Percentiles rank a stretch among this genome's conserved stretches.
phyloP scores from a whole-genome alignment of 441 rosid species.

The Pelargonium exstipulatum region DNA sequence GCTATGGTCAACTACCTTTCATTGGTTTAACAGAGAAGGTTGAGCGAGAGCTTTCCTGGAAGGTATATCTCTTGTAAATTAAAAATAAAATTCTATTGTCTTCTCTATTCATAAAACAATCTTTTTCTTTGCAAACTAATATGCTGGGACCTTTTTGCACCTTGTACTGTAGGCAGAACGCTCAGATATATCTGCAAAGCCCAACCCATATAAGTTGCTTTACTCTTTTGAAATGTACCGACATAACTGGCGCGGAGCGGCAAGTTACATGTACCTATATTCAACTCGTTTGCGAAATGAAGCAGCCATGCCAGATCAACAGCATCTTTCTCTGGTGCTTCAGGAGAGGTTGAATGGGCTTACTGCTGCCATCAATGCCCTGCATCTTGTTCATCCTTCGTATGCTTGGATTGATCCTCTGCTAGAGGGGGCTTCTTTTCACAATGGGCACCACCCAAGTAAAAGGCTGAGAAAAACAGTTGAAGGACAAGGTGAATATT shows the following conservation, averaged over 20 bases:
- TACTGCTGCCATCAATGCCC: constrained; percentile 85
- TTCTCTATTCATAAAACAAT: constrained; percentile 13
- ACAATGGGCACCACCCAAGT: constrained; percentile 46
- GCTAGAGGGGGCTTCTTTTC: constrained; percentile 36
- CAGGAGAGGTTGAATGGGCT: constrained; percentile 91
- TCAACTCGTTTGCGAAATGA: constrained; percentile 72
- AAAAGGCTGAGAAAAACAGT: constrained; percentile 66
- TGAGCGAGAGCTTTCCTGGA: constrained; percentile 92
- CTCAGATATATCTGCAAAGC: constrained; percentile 64
- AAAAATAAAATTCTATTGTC: constrained; percentile 13
- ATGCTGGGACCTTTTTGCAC: constrained; percentile 17
- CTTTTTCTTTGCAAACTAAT: constrained; percentile 20
- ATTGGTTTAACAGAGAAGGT: constrained; percentile 85
- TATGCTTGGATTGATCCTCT: constrained; percentile 86
- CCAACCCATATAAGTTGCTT: constrained; percentile 84
- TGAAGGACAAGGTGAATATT: constrained; percentile 50
- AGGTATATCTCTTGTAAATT: constrained; percentile 45
- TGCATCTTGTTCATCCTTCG: constrained; percentile 72
- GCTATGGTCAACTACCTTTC: constrained; percentile 86
- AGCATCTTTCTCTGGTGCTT: constrained; percentile 45
- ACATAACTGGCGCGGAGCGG: constrained; percentile 94
- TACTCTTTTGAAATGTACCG: constrained; percentile 91
- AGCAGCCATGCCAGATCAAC: constrained; percentile 49
- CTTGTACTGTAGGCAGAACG: constrained; percentile 67
- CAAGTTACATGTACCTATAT: constrained; percentile 73